Base-by-base conservation (phyloP, 169 alveolate genomes). In the Plasmodium yoelii region DNA sequence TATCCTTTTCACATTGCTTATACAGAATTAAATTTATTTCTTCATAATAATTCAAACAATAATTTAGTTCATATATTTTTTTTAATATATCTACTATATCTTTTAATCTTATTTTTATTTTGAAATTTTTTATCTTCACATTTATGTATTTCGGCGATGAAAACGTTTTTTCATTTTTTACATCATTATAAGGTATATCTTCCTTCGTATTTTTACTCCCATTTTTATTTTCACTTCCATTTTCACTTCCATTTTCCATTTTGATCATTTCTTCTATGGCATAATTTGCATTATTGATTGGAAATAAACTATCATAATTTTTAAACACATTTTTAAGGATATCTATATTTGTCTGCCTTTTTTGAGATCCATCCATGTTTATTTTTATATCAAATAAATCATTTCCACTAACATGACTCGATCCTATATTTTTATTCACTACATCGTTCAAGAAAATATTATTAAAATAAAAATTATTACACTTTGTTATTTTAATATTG, bases 21-120 rank as follows among this genome's bases (percentile, higher is more conserved):
- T 18, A 53, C 28, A 80, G 22, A 10, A 53, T 67, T 47, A 67
- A 57, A 59, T 80, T 67, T 51, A 80, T 70, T 59, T 80, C 84
- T 57, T 65, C 84, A 56, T 80, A 71, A 42, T 60, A 55, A 49
- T 22, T 67, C 26, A 80, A 12, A 67, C 67, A 39, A 26, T 67
- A 18, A 2, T 18, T 12, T 34, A 53, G 15, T 39, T 80, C 90
- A 49, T 80, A 47, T 1, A 67, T 13, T 19, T 80, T 80, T 19
- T 70, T 80, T 24, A 42, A 12, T 46, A 80, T 47, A 71, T 53
- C 53, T n/a, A 80, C 5, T 5, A 80, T 22, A 26, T 80, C 90
- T 18, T 47, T 61, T 67, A 80, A 42, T 26, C 42, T 64, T 5
- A 80, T 42, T 18, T 19, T 19, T 0, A 80, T 24, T 22, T 80